Base-by-base conservation (phyloP, 2,329 filamentous ascomycete species). In the Aspergillus quadrilineatus region DNA sequence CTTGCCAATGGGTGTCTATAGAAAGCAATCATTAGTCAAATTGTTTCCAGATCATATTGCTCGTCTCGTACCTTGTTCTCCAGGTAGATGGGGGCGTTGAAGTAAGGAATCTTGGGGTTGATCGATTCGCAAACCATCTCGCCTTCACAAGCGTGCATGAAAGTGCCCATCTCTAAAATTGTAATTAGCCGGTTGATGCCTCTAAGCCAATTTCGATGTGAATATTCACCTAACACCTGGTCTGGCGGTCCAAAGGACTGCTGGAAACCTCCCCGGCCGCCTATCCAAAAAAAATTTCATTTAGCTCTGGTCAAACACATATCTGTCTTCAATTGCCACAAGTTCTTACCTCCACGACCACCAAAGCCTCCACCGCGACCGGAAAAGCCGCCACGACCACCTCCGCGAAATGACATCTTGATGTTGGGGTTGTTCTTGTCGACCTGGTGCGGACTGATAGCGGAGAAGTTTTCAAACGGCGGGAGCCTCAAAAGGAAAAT, bases 51-150 rank as follows among this genome's bases (percentile, higher is more conserved):
- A 34, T 37, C 50, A 42, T 56, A 43, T 36, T 22, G 4, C 15
- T 30, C 22, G 29, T 57, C 48, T 53, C 74, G 62, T 71, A 88
- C 89, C 84, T 97, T 99, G 83, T 97, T 99, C 84, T 97, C 93
- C 69, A 97, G 88, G 80, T 94, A 99, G 76, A 99, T 96, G 66
- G 92, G 92, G 60, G 94, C 94, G 82, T 97, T 97, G 88, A 99
- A 99, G 81, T 96, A 96, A 60, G 94, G 94, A 63, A 99, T 89
- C 80, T 97, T 97, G 68, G 89, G 81, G 82, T 97, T 97, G 77
- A 89, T 88, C 66, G 90, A 95, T 77, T 92, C 88, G 89, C 93
- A 97, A 67, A 99, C 89, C 84, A 99, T 94, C 78, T 99, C 94
- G 75, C 93, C 93, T 79, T 99, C 94, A 79, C 90, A 93, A 57